phyloP scores from a whole-genome alignment of 2,329 filamentous ascomycete genomes.

The Whalleya microplaca region DNA sequence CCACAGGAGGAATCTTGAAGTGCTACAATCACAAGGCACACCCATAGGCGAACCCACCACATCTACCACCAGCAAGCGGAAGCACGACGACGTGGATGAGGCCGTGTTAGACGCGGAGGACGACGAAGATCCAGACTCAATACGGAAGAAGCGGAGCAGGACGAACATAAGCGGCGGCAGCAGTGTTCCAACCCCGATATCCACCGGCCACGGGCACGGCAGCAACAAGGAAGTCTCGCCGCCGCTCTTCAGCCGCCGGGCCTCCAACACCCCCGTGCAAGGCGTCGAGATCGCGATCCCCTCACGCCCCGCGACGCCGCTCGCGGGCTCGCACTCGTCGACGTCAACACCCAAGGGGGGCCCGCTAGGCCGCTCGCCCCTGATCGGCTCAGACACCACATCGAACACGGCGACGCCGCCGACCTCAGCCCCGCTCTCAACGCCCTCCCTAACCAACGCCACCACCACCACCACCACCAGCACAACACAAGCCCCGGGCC shows the following conservation, averaged over 20 bases:
- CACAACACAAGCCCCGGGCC: conserved; percentile 11
- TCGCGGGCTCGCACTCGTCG: conserved; percentile 46
- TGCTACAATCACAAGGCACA: conserved; percentile 18
- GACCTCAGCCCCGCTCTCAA: conserved; percentile 29
- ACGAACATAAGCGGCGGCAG: conserved; percentile 36
- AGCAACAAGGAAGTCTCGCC: conserved; percentile 38
- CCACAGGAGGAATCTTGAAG: conserved; percentile 48
- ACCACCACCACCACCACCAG: conserved; percentile 6
- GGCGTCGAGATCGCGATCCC: conserved; percentile 66
- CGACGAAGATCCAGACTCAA: conserved; percentile 28
- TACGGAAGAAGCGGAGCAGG: conserved; percentile 52
- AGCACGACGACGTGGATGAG: conserved; percentile 22
- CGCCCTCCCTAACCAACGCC: conserved; percentile 22
- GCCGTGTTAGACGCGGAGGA: conserved; percentile 34
- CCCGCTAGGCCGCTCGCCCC: conserved; percentile 43
- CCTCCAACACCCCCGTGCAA: conserved; percentile 56
- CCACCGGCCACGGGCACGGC: background rate
- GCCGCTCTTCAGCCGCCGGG: conserved; percentile 48
- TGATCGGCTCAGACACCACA: conserved; percentile 35
- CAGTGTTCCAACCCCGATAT: conserved; percentile 8
- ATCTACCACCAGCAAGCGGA: conserved; percentile 24
- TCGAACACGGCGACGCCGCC: conserved; percentile 4
- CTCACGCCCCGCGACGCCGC: conserved; percentile 65
- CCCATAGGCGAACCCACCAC: conserved; percentile 22
- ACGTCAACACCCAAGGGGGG: conserved; percentile 45